phyloP scores from a whole-genome alignment of 192 early-diverging fungal genomes.

The Coemansia sp. region DNA sequence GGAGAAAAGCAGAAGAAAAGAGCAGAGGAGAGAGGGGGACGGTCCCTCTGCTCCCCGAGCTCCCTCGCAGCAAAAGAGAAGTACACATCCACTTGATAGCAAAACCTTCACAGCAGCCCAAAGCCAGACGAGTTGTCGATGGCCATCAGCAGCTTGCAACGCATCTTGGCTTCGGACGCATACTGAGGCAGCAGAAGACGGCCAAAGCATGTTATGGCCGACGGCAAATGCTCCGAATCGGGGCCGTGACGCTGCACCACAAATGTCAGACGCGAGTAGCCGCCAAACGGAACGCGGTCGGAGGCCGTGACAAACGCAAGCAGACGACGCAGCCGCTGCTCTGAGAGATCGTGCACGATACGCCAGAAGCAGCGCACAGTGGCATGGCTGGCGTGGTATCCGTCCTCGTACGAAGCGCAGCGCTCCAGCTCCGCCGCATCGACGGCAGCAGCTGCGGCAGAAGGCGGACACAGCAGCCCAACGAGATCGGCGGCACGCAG shows the following conservation, averaged over 20 bases:
- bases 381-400: conserved; percentile 65
- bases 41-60: not conserved
- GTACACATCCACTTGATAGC: too few species aligned
- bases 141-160: conserved; percentile 74
- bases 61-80: not conserved
- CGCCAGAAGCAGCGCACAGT: conserved; percentile 81
- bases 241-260: conserved; percentile 95
- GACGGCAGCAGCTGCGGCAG: conserved; percentile 21
- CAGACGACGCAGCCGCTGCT: conserved; percentile 69
- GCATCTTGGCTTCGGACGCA: conserved; percentile 66
- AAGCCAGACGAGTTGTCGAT: conserved; percentile 94
- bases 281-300: conserved; percentile 84
- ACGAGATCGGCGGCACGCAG: conserved; percentile 71
- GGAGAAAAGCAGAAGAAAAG: not conserved
- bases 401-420: conserved; percentile 81
- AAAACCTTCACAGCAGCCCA: conserved; percentile 72
- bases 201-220: conserved; percentile 90
- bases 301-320: conserved; percentile 90
- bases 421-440: conserved; percentile 73
- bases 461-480: conserved; percentile 61
- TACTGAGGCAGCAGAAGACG: conserved; percentile 88
- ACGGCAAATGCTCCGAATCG: conserved; percentile 81
- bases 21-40: not conserved
- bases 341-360: conserved; percentile 65
- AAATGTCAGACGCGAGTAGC: conserved; percentile 79